A percentile compares a stretch with the other conserved stretches of the same genome.
These are phyloP conservation scores for Oryza nivara DNA, from an alignment of 176 grass and related monocot genomes.

Conservation along the genomic window DNA sequence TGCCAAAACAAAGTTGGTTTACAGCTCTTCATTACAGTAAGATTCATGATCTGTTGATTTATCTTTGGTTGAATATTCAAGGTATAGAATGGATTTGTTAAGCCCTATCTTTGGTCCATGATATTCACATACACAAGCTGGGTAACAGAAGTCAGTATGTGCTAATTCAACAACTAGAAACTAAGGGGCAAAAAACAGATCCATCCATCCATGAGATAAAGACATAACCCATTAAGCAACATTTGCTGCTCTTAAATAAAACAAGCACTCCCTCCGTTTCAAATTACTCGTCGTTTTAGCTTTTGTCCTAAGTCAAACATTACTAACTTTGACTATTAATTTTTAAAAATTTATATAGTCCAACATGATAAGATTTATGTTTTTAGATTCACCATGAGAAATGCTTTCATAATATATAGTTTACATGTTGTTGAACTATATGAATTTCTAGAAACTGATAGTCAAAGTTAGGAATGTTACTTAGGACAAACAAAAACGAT, in stretches of 20 bases:
- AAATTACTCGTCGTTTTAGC: too few relatives aligned
- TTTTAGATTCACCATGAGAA: too few relatives aligned
- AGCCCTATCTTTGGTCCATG: slow-evolving; percentile 14
- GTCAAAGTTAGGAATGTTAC: too few relatives aligned
- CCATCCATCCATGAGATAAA: neutral
- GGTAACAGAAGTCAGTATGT: neutral
- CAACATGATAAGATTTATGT: too few relatives aligned
- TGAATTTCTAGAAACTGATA: too few relatives aligned
- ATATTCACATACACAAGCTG: neutral
- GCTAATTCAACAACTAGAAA: slow-evolving; percentile 18
- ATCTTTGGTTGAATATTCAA: slow-evolving; percentile 14
- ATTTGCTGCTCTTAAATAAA: neutral
- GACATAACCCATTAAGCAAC: neutral
- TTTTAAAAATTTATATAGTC: too few relatives aligned
- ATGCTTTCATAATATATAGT: too few relatives aligned
- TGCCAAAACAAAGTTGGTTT: slow-evolving; percentile 1
- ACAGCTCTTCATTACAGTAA: slow-evolving; percentile 13
- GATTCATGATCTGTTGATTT: neutral
- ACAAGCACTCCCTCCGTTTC: too few relatives aligned
- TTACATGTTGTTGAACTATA: too few relatives aligned
- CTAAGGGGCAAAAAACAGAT: neutral
- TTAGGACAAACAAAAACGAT: too few relatives aligned
- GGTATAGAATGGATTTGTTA: neutral
- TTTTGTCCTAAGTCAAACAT: too few relatives aligned
- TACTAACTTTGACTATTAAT: too few relatives aligned